These are phyloP conservation scores for Aeschynomene evenia DNA, from an alignment of 306 rosid species.

Conservation along the genomic window DNA sequence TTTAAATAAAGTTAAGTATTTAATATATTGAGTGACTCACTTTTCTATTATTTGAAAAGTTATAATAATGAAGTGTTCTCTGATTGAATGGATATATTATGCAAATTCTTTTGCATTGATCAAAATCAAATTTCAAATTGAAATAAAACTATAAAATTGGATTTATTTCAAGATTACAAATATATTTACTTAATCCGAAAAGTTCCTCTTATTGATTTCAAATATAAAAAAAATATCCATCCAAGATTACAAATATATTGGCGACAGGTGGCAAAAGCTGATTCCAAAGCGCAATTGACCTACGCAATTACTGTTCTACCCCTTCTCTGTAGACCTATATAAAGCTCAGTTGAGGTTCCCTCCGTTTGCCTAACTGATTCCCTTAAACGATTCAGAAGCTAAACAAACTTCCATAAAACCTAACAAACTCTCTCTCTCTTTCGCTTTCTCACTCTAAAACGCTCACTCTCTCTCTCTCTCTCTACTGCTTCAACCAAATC, in stretches of 20 bases:
- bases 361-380: slow-evolving; percentile 14
- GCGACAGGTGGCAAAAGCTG: background rate
- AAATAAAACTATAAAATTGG: too few species aligned
- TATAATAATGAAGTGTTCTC: too few species aligned
- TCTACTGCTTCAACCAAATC: background rate
- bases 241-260: background rate
- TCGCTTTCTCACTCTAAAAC: slow-evolving; percentile 11
- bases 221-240: too few species aligned
- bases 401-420: slow-evolving; percentile 12
- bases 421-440: background rate
- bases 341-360: background rate
- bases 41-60: too few species aligned
- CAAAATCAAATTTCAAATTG: too few species aligned
- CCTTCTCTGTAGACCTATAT: background rate
- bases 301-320: background rate
- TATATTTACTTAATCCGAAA: too few species aligned
- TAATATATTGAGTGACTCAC: too few species aligned
- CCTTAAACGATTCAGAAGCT: background rate
- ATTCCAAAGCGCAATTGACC: background rate
- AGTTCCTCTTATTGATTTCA: too few species aligned
- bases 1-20: too few species aligned
- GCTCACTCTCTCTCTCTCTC: background rate
- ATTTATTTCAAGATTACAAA: too few species aligned
- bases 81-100: too few species aligned
- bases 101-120: too few species aligned